Percentiles rank a stretch among this genome's conserved stretches.
Evolutionary conservation across 441 rosid species (phyloP).

Genomic region (Populus hybrid): DNA sequence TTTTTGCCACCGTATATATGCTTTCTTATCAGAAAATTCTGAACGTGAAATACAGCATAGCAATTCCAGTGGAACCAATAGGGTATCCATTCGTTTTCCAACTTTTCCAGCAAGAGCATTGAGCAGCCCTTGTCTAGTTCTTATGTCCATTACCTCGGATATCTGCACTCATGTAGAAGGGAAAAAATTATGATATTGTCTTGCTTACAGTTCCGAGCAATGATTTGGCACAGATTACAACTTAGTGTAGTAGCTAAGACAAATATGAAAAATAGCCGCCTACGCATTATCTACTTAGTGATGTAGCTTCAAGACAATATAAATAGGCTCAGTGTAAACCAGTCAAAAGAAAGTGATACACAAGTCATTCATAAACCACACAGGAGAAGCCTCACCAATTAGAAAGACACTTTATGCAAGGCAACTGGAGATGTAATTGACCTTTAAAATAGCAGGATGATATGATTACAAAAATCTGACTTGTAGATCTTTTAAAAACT

Average conservation of each 20-base stretch:
- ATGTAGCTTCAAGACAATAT: too few relatives aligned
- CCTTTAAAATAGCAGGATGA: not conserved
- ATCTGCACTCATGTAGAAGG: constrained; percentile 42
- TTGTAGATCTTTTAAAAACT: not conserved
- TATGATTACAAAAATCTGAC: not conserved
- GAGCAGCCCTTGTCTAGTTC: constrained; percentile 93
- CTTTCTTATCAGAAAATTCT: constrained; percentile 96
- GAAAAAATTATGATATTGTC: not conserved
- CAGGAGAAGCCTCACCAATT: not conserved
- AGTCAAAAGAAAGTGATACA: too few relatives aligned
- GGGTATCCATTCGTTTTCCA: constrained; percentile 93
- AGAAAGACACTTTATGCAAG: not conserved
- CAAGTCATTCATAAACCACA: too few relatives aligned
- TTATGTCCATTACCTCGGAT: constrained; percentile 94
- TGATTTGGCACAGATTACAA: not conserved
- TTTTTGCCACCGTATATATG: constrained; percentile 97
- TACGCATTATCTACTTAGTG: not conserved
- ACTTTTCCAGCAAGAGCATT: constrained; percentile 85
- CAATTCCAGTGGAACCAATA: constrained; percentile 86
- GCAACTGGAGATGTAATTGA: not conserved
- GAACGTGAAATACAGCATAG: constrained; percentile 88
- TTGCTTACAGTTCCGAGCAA: not conserved
- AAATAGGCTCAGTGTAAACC: too few relatives aligned
- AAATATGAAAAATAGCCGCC: not conserved
- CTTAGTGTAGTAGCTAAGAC: not conserved